Percentiles rank a stretch among this genome's conserved stretches.
Evolutionary conservation across 1,284 basidiomycete species (phyloP).

Genomic region (Gymnopus androsaceus): DNA sequence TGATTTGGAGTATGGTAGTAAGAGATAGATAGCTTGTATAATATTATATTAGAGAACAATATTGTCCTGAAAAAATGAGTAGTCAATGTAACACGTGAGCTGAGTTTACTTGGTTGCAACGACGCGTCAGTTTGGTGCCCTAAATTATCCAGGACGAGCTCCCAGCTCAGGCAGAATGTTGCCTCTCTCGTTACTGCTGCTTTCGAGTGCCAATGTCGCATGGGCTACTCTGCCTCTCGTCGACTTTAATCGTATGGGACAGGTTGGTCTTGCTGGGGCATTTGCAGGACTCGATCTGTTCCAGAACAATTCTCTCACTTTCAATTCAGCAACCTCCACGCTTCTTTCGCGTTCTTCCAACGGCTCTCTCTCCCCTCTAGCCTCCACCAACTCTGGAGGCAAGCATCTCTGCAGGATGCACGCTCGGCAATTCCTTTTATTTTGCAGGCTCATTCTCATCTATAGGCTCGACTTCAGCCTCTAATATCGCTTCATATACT

Average conservation of each 20-base stretch:
- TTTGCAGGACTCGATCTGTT: constrained; percentile 85
- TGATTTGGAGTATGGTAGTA: no score
- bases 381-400: constrained; percentile 72
- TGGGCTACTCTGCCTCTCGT: constrained; percentile 71
- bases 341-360: constrained; percentile 66
- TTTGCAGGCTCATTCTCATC: constrained; percentile 78
- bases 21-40: no score
- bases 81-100: constrained; percentile 1
- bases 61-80: not conserved
- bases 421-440: constrained; percentile 65
- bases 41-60: no score
- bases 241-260: constrained; percentile 90
- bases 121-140: not conserved
- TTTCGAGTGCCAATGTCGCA: constrained; percentile 33
- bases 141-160: constrained; percentile 16
- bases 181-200: constrained; percentile 17
- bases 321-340: constrained; percentile 70
- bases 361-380: constrained; percentile 65
- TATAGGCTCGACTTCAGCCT: constrained; percentile 55
- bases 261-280: constrained; percentile 81
- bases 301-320: constrained; percentile 56
- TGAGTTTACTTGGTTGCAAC: not conserved
- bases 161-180: constrained; percentile 5
- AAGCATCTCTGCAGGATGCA: constrained; percentile 66
- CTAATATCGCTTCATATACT: constrained; percentile 76